A percentile compares a stretch with the other conserved stretches of the same genome.
Evolutionary conservation across 2,329 filamentous ascomycete genomes (phyloP).

Genomic region (Xylariaceae sp.): DNA sequence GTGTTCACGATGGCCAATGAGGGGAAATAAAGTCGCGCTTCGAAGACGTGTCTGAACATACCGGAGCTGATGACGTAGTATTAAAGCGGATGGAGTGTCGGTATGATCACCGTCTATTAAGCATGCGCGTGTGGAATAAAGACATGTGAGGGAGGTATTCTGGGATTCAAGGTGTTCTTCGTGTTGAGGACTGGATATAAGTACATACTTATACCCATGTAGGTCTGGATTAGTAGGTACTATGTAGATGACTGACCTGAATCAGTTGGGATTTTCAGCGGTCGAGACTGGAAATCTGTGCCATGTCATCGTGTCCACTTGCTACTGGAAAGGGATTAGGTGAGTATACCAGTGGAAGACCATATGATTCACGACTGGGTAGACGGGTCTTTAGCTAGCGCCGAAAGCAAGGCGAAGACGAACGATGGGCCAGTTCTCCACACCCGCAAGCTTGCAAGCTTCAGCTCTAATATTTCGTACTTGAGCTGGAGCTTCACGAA

Average conservation of each 20-base stretch:
- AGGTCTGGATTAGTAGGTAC: not conserved
- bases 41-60: slow-evolving; percentile 4
- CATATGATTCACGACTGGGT: not conserved
- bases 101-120: not conserved
- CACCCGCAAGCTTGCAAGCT: not conserved
- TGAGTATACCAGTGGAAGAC: not conserved
- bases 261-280: not conserved
- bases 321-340: slow-evolving; percentile 11
- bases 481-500: not conserved
- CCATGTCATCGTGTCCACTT: slow-evolving; percentile 15
- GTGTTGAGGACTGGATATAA: not conserved
- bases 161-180: not conserved
- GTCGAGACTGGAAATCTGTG: not conserved
- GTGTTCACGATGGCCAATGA: not conserved
- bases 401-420: not conserved
- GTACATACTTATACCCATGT: not conserved
- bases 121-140: not conserved
- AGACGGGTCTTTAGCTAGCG: not conserved
- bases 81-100: not conserved
- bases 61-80: slow-evolving; percentile 13
- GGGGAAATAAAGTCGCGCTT: not conserved
- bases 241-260: not conserved
- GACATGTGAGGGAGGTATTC: not conserved
- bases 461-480: not conserved
- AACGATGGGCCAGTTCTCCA: slow-evolving; percentile 10